phyloP scores from a whole-genome alignment of 2,329 filamentous ascomycete species.

The Trichoderma sp. region DNA sequence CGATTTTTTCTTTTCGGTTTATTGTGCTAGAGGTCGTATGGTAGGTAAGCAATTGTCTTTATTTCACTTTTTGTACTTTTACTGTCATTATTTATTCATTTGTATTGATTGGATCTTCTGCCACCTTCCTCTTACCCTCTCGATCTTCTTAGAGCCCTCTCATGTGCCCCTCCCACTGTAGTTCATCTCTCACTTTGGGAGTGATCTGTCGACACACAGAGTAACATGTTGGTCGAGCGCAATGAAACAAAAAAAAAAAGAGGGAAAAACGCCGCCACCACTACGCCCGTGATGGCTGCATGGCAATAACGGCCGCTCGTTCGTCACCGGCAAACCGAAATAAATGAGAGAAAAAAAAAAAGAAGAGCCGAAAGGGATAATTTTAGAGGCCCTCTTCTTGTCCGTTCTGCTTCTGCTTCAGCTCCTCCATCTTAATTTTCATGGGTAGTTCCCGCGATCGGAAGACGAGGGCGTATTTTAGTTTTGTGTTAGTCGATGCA shows the following conservation, averaged over 20 bases:
- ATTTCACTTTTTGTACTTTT: background rate
- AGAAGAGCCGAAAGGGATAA: background rate
- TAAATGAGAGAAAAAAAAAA: background rate
- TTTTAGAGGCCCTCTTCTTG: background rate
- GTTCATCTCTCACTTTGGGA: background rate
- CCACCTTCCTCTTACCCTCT: background rate
- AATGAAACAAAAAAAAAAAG: background rate
- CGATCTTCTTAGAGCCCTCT: background rate
- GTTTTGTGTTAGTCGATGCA: conserved; percentile 1
- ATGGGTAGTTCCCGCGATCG: background rate
- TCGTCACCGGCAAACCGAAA: background rate
- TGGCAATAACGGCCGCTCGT: background rate
- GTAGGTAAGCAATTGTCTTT: background rate
- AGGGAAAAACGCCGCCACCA: conserved; percentile 1
- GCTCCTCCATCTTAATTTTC: background rate
- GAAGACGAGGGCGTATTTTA: background rate
- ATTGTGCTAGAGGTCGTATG: background rate
- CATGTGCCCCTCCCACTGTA: background rate
- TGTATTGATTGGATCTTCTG: background rate
- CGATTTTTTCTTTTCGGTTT: background rate
- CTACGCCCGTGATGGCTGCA: background rate
- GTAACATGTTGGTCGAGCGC: background rate
- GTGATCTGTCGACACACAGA: background rate
- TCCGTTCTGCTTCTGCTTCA: background rate
- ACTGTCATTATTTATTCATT: background rate